A percentile compares a stretch with the other conserved stretches of the same genome.
These are phyloP conservation scores for Cadophora sp. DNA, from an alignment of 2,329 filamentous ascomycete species.

Conservation along the genomic window DNA sequence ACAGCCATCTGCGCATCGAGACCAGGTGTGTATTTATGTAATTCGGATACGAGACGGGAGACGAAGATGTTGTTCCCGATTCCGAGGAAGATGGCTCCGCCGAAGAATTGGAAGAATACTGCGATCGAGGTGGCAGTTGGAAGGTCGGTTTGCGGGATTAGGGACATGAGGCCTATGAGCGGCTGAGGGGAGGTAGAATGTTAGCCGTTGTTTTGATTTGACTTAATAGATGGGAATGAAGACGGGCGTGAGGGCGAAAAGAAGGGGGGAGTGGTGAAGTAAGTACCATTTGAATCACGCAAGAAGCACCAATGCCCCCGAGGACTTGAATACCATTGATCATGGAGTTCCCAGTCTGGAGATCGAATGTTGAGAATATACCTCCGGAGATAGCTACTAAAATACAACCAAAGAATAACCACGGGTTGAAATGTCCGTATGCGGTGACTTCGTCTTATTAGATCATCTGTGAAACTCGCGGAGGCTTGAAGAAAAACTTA, in stretches of 20 bases:
- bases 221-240: background rate
- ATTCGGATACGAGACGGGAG: conserved; percentile 21
- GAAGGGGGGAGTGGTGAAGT: background rate
- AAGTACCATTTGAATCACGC: conserved; percentile 40
- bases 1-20: conserved; percentile 47
- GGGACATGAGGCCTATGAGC: conserved; percentile 55
- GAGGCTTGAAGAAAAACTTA: conserved; percentile 10
- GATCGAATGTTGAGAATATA: conserved; percentile 31
- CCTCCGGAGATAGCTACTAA: conserved; percentile 26
- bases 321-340: conserved; percentile 48
- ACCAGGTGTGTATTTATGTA: conserved; percentile 44
- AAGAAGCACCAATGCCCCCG: conserved; percentile 55
- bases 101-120: conserved; percentile 63
- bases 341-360: conserved; percentile 26
- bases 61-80: conserved; percentile 58
- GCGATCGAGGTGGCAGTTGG: conserved; percentile 59
- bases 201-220: conserved; percentile 1
- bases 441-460: conserved; percentile 38
- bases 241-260: background rate
- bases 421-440: conserved; percentile 38
- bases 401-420: conserved; percentile 27
- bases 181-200: conserved; percentile 40
- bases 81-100: conserved; percentile 62
- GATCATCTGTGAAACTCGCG: background rate
- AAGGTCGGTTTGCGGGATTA: conserved; percentile 57